These are phyloP conservation scores for Aspergillus felis DNA, from an alignment of 2,329 filamentous ascomycete genomes.

Conservation along the genomic window DNA sequence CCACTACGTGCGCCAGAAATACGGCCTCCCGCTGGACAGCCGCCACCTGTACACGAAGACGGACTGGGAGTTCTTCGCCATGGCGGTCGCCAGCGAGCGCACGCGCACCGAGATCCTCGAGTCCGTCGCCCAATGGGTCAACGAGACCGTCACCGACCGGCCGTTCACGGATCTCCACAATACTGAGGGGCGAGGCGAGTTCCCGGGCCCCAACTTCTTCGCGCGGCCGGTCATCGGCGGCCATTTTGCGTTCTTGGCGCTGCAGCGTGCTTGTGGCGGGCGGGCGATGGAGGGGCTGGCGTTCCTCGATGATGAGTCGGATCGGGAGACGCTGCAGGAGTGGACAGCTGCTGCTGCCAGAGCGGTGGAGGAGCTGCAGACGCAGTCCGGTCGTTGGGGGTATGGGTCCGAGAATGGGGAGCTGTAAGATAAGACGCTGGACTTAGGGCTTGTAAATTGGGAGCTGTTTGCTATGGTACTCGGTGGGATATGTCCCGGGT, in stretches of 20 bases:
- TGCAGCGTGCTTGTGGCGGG: conserved; percentile 74
- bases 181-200: conserved; percentile 72
- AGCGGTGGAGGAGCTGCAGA: conserved; percentile 20
- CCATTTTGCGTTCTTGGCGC: conserved; percentile 79
- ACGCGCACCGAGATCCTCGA: conserved; percentile 70
- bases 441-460: not conserved
- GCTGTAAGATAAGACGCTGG: conserved; percentile 12
- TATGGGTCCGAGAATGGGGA: conserved; percentile 22
- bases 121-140: conserved; percentile 74
- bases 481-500: conserved; percentile 9
- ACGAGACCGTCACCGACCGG: conserved; percentile 72
- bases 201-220: conserved; percentile 71
- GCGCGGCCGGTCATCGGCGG: conserved; percentile 79
- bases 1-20: conserved; percentile 70
- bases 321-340: conserved; percentile 8
- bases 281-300: conserved; percentile 57
- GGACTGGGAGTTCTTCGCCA: conserved; percentile 88
- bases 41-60: conserved; percentile 83
- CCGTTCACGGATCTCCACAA: conserved; percentile 80
- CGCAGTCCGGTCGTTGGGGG: not conserved
- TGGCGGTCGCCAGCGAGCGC: conserved; percentile 67
- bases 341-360: conserved; percentile 21
- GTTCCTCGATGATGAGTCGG: conserved; percentile 39
- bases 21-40: conserved; percentile 77
- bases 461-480: conserved; percentile 2